Evolutionary conservation across 148 eudicot genomes (phyloP).

Genomic region (Vaccinium darrowii): DNA sequence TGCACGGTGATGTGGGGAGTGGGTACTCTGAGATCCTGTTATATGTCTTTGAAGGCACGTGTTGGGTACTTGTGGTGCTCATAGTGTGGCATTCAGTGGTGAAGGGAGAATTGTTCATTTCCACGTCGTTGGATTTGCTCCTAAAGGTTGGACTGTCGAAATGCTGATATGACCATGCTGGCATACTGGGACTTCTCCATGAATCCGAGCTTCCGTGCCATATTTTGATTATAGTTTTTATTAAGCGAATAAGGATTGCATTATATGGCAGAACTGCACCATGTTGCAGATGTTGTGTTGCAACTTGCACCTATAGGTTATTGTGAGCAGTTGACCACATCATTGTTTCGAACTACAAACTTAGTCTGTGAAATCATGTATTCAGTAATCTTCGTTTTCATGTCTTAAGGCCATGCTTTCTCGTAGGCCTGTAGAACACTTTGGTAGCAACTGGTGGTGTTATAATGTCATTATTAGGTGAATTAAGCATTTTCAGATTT

Average conservation of each 20-base stretch:
- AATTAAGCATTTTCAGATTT: slow-evolving; percentile 2
- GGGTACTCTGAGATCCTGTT: not conserved
- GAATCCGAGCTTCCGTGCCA: not conserved
- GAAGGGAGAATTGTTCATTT: not conserved
- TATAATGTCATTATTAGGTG: not conserved
- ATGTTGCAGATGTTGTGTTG: not conserved
- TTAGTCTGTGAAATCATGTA: not conserved
- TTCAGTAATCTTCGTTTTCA: not conserved
- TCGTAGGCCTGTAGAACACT: not conserved
- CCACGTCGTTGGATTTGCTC: not conserved
- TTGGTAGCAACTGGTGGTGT: not conserved
- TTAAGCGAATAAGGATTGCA: not conserved
- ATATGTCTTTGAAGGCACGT: not conserved
- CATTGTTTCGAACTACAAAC: not conserved
- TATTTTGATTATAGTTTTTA: not conserved
- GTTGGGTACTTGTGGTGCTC: not conserved
- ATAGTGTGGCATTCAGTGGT: not conserved
- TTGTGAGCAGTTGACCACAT: not conserved
- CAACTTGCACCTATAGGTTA: slow-evolving; percentile 1
- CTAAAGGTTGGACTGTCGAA: not conserved
- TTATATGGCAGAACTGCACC: not conserved
- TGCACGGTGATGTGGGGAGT: not conserved
- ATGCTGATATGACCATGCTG: not conserved
- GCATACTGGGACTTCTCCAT: not conserved
- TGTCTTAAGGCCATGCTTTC: not conserved